Conservation (phyloP, 345 rosid genomes). For the Gossypium anomalum region DNA sequence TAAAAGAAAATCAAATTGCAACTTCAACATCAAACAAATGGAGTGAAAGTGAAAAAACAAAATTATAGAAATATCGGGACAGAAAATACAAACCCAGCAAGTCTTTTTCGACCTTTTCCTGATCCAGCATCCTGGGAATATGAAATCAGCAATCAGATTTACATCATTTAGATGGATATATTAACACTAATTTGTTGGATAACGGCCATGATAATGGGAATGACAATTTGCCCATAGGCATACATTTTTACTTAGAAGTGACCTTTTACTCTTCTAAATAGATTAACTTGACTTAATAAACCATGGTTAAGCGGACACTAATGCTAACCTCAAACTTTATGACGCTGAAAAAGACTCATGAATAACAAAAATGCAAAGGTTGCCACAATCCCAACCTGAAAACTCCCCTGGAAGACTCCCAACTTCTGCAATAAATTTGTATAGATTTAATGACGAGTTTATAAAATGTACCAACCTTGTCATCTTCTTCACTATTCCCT, state of each 20-base stretch:
- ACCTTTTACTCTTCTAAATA: neutral
- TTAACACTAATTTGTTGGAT: neutral
- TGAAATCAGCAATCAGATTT: conserved; percentile 12
- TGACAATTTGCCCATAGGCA: neutral
- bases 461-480: conserved; percentile 44
- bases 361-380: neutral
- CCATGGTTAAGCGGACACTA: neutral
- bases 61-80: neutral
- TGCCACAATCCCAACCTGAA: neutral
- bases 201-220: neutral
- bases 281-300: neutral
- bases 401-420: neutral
- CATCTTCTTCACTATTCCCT: conserved; percentile 43
- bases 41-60: neutral
- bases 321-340: neutral
- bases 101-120: conserved; percentile 39
- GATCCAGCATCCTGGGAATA: conserved; percentile 43
- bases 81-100: conserved; percentile 50
- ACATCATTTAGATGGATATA: neutral
- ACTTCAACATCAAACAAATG: neutral
- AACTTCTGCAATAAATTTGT: neutral
- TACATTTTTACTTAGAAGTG: neutral
- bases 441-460: neutral
- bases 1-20: conserved; percentile 10
- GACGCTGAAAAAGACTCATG: neutral